Evolutionary conservation across 106 monocot genomes (phyloP).

Genomic region (Alisma plantagoaquatica): DNA sequence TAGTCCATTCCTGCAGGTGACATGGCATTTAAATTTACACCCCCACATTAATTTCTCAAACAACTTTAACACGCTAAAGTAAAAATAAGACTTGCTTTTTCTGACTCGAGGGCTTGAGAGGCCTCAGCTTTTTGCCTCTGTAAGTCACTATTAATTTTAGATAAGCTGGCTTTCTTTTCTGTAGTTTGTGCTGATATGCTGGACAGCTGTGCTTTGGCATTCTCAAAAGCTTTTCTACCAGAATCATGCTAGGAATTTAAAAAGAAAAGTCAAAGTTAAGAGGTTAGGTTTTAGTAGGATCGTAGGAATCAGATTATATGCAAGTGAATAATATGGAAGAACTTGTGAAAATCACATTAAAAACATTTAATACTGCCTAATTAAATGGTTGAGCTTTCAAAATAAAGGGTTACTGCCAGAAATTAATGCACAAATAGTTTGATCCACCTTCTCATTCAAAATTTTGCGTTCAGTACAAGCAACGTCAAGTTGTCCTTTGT

Average conservation of each 20-base stretch:
- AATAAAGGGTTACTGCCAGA: too few relatives aligned
- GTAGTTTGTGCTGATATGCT: slow-evolving; percentile 46
- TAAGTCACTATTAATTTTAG: slow-evolving; percentile 40
- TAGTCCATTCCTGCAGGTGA: slow-evolving; percentile 58
- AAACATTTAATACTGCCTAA: too few relatives aligned
- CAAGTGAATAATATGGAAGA: too few relatives aligned
- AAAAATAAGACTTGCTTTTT: slow-evolving; percentile 56
- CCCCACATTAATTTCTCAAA: too few relatives aligned
- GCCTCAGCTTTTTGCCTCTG: slow-evolving; percentile 44
- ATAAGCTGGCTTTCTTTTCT: slow-evolving; percentile 24
- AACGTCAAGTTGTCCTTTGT: slow-evolving; percentile 90
- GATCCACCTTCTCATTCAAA: slow-evolving; percentile 76
- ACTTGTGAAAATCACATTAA: too few relatives aligned
- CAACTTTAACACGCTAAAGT: too few relatives aligned
- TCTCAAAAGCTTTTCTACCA: slow-evolving; percentile 49
- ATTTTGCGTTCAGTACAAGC: slow-evolving; percentile 52
- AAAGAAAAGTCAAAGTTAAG: too few relatives aligned
- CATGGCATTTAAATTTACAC: too few relatives aligned
- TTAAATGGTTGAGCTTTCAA: too few relatives aligned
- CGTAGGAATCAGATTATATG: too few relatives aligned
- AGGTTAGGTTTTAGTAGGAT: too few relatives aligned
- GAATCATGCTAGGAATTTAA: slow-evolving; percentile 56
- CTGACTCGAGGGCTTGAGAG: slow-evolving; percentile 47
- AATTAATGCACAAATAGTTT: too few relatives aligned
- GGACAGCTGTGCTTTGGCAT: slow-evolving; percentile 50